Percentiles rank a stretch among this genome's conserved stretches.
phyloP scores from a whole-genome alignment of 2,329 filamentous ascomycete species.

The Pyricularia grisea region DNA sequence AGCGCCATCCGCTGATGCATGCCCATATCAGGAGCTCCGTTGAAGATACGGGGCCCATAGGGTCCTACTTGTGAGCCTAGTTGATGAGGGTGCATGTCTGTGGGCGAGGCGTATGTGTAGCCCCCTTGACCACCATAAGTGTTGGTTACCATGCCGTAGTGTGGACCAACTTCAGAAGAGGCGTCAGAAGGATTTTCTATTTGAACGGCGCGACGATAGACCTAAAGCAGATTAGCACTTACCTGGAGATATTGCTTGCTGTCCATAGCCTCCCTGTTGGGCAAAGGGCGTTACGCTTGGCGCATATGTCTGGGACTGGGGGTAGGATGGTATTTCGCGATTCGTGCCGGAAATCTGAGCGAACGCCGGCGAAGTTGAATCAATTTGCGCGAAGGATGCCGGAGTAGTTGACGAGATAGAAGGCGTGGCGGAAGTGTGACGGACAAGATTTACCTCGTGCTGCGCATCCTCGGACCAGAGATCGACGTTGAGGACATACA shows the following conservation, averaged over 20 bases:
- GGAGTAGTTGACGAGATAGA: slow-evolving; percentile 76
- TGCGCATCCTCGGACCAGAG: slow-evolving; percentile 57
- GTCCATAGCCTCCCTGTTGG: background rate
- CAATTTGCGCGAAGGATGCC: slow-evolving; percentile 60
- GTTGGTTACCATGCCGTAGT: slow-evolving; percentile 16
- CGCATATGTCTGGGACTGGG: background rate
- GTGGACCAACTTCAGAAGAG: background rate
- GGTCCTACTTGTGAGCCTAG: slow-evolving; percentile 10
- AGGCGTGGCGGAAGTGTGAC: slow-evolving; percentile 55
- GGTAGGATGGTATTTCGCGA: slow-evolving; percentile 22
- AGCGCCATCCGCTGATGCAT: slow-evolving; percentile 24
- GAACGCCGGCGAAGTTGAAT: slow-evolving; percentile 20
- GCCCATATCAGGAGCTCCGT: slow-evolving; percentile 20
- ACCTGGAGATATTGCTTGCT: slow-evolving; percentile 1
- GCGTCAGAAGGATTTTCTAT: background rate
- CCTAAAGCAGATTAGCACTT: background rate
- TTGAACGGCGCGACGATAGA: background rate
- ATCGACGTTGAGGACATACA: slow-evolving; percentile 55
- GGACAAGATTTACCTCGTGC: slow-evolving; percentile 57
- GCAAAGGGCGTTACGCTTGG: slow-evolving; percentile 3
- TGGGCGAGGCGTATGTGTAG: slow-evolving; percentile 18
- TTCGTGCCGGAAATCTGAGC: slow-evolving; percentile 26
- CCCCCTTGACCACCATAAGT: slow-evolving; percentile 23
- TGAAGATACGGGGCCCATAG: slow-evolving; percentile 21
- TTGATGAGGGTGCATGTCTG: slow-evolving; percentile 10